Conservation (phyloP, 2,329 filamentous ascomycete species). For the Cryphonectria parasitica region DNA sequence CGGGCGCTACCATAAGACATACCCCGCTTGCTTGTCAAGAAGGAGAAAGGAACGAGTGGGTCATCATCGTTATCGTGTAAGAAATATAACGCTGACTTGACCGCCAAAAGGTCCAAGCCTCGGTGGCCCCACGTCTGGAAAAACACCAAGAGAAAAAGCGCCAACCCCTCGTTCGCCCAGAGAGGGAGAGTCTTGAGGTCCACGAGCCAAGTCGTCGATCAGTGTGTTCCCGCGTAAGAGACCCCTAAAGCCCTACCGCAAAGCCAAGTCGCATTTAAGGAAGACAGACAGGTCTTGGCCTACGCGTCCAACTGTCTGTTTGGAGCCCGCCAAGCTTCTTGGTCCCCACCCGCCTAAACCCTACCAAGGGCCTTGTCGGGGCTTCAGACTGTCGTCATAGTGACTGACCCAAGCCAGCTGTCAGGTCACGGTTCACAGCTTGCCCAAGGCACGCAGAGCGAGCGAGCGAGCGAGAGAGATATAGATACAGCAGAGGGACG, state of each 20-base stretch:
- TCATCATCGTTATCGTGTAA: neutral
- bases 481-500: neutral
- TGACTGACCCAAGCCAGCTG: slow-evolving; percentile 3
- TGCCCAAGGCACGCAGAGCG: slow-evolving; percentile 13
- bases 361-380: neutral
- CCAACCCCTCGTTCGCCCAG: neutral
- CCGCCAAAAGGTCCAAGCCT: neutral
- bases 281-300: slow-evolving; percentile 4
- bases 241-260: neutral
- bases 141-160: neutral
- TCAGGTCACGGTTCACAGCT: slow-evolving; percentile 2
- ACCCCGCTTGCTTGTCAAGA: neutral
- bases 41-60: neutral
- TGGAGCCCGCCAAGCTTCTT: slow-evolving; percentile 8
- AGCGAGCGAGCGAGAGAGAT: neutral
- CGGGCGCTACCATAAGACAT: neutral
- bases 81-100: neutral
- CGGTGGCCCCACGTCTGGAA: neutral
- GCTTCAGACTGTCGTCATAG: slow-evolving; percentile 20
- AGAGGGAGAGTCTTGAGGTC: neutral
- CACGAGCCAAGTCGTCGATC: neutral
- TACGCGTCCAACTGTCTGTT: neutral
- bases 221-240: neutral
- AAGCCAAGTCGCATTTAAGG: neutral
- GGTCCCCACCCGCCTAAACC: neutral